Conservation (phyloP, 768 basidiomycete genomes). For the Omphalotus guepiniiformis region DNA sequence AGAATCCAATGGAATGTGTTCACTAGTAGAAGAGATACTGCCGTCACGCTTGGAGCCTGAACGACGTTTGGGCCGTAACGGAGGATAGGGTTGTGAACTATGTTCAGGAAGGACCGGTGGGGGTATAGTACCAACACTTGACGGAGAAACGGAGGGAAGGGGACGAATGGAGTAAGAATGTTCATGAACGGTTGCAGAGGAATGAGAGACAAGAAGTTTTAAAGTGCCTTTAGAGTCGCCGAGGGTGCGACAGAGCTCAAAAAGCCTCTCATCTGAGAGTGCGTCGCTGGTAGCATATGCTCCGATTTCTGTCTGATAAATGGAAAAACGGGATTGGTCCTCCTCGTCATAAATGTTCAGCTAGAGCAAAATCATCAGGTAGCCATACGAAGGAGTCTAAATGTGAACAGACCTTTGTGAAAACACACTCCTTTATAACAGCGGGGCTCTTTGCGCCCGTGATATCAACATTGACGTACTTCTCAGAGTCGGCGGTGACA, state of each 20-base stretch:
- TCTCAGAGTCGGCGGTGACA: slow-evolving; percentile 76
- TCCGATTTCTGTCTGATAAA: slow-evolving; percentile 88
- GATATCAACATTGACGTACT: slow-evolving; percentile 69
- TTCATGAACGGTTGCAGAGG: slow-evolving; percentile 58
- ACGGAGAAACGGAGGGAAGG: slow-evolving; percentile 25
- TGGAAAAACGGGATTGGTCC: slow-evolving; percentile 61
- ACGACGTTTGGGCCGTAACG: slow-evolving; percentile 48
- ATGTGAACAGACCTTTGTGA: slow-evolving; percentile 54
- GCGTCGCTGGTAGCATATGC: slow-evolving; percentile 71
- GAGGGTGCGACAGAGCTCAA: slow-evolving; percentile 63
- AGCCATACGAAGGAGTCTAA: too few relatives aligned
- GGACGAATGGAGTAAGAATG: slow-evolving; percentile 30
- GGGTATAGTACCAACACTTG: slow-evolving; percentile 43
- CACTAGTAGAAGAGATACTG: slow-evolving; percentile 60
- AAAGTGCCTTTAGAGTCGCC: slow-evolving; percentile 79
- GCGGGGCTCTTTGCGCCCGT: slow-evolving; percentile 59
- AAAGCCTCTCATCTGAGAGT: slow-evolving; percentile 63
- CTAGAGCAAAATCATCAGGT: slow-evolving; percentile 30
- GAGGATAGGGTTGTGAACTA: slow-evolving; percentile 29
- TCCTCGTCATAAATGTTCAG: slow-evolving; percentile 84
- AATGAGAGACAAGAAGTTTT: slow-evolving; percentile 78
- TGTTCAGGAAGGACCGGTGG: slow-evolving; percentile 49
- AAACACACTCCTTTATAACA: slow-evolving; percentile 76
- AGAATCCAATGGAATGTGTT: slow-evolving; percentile 47
- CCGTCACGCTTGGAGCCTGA: slow-evolving; percentile 65